These are phyloP conservation scores for Tylopilus plumbeoviolaceoides DNA, from an alignment of 768 basidiomycete species.

Conservation along the genomic window DNA sequence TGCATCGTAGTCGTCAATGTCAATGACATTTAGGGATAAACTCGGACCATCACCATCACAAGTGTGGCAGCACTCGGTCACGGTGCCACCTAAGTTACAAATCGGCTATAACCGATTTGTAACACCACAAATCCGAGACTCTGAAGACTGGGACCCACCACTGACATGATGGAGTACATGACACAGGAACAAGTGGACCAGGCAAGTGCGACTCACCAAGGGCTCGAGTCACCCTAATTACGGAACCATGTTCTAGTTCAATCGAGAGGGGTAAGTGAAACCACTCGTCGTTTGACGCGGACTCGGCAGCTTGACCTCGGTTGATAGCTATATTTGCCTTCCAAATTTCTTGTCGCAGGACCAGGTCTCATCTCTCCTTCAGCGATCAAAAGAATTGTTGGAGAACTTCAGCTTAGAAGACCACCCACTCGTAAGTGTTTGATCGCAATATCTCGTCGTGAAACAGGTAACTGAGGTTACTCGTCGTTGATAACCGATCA, in stretches of 20 bases:
- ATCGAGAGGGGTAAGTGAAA: constrained; percentile 49
- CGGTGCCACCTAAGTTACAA: too few relatives aligned
- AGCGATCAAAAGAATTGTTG: constrained; percentile 70
- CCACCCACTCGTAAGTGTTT: constrained; percentile 70
- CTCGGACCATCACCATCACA: too few relatives aligned
- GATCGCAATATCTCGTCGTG: neutral
- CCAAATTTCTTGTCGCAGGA: constrained; percentile 63
- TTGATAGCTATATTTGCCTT: constrained; percentile 69
- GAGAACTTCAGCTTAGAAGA: constrained; percentile 71
- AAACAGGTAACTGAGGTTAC: neutral
- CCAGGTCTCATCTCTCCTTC: constrained; percentile 58
- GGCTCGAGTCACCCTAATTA: neutral
- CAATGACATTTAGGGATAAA: too few relatives aligned
- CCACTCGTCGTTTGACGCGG: neutral
- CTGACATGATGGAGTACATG: constrained; percentile 41
- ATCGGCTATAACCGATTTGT: too few relatives aligned
- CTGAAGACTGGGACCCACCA: too few relatives aligned
- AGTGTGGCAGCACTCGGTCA: too few relatives aligned
- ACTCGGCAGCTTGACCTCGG: neutral
- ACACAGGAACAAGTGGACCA: constrained; percentile 54
- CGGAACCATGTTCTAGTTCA: constrained; percentile 40
- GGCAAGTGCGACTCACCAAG: constrained; percentile 31
- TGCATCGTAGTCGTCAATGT: constrained; percentile 5
- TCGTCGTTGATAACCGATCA: constrained; percentile 23
- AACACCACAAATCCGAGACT: too few relatives aligned